These are phyloP conservation scores for Iodosphaeria phyllophila DNA, from an alignment of 2,329 filamentous ascomycete species.

Conservation along the genomic window DNA sequence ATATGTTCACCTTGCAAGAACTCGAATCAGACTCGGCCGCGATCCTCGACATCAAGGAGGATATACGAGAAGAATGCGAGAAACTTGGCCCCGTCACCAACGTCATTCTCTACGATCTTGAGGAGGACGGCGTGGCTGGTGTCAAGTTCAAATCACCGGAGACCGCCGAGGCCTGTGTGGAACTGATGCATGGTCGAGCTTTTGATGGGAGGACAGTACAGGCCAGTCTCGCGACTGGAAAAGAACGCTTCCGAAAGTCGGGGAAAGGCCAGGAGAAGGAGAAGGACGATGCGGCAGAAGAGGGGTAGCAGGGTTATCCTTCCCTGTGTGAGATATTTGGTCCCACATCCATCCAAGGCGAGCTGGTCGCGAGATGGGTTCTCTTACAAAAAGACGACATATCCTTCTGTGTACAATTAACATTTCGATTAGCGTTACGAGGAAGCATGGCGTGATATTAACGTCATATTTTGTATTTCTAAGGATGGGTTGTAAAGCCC, in stretches of 20 bases:
- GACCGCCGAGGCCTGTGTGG: constrained; percentile 53
- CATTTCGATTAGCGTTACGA: too few relatives aligned
- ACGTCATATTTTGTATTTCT: too few relatives aligned
- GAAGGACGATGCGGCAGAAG: constrained; percentile 8
- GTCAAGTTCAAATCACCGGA: constrained; percentile 62
- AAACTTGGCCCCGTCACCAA: constrained; percentile 82
- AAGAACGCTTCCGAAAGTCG: constrained; percentile 55
- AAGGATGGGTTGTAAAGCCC: too few relatives aligned
- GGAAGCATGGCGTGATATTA: too few relatives aligned
- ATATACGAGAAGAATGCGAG: constrained; percentile 75
- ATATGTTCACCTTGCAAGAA: constrained; percentile 83
- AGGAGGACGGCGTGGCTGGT: constrained; percentile 67
- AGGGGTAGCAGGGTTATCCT: too few relatives aligned
- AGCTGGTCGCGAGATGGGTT: too few relatives aligned
- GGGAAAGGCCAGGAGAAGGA: constrained; percentile 26
- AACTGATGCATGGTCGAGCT: constrained; percentile 59
- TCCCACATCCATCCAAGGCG: too few relatives aligned
- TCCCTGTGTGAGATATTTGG: too few relatives aligned
- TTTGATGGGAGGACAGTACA: constrained; percentile 57
- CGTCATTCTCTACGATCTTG: constrained; percentile 75
- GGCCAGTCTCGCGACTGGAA: constrained; percentile 52
- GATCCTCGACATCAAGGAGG: constrained; percentile 81
- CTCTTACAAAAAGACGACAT: too few relatives aligned
- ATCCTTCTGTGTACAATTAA: too few relatives aligned
- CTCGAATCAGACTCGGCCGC: constrained; percentile 70